Evolutionary conservation across 257 asterid genomes (phyloP).

Genomic region (Gentiana straminea): DNA sequence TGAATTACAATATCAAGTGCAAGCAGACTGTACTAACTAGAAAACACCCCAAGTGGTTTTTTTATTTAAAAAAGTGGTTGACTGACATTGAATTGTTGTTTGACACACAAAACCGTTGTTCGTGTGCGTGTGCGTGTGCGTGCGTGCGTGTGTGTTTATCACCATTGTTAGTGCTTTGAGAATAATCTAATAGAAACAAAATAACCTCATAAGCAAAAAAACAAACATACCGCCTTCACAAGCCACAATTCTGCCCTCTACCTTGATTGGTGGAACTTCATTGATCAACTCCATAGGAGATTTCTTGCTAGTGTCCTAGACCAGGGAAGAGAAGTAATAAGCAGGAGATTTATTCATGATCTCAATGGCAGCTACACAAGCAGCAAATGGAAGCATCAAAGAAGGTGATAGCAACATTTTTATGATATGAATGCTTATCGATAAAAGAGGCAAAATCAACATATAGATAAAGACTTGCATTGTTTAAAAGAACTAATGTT

Average conservation of each 20-base stretch:
- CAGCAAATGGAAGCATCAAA: not conserved
- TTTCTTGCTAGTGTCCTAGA: conserved; percentile 60
- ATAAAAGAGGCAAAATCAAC: not conserved
- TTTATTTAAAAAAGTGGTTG: too few relatives aligned
- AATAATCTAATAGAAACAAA: not conserved
- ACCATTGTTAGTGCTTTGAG: too few relatives aligned
- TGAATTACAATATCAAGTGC: too few relatives aligned
- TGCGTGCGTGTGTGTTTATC: too few relatives aligned
- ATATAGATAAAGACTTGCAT: not conserved
- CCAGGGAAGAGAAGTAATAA: conserved; percentile 3
- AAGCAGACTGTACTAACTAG: too few relatives aligned
- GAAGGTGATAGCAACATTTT: not conserved
- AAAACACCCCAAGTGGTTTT: too few relatives aligned
- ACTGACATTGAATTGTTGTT: too few relatives aligned
- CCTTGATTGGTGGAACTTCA: conserved; percentile 95
- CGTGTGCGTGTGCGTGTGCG: too few relatives aligned
- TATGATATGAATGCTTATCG: too few relatives aligned
- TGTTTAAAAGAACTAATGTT: not conserved
- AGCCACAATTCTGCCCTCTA: conserved; percentile 68
- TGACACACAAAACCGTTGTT: too few relatives aligned
- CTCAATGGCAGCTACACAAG: not conserved
- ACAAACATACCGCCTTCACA: conserved; percentile 83
- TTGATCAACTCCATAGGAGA: conserved; percentile 97
- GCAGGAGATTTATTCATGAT: not conserved
- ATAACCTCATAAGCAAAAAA: not conserved